Evolutionary conservation across 2,329 filamentous ascomycete genomes (phyloP), one percentile per base, ranked within the genome.

Genomic region (Ophiostoma himal-ulmi): DNA sequence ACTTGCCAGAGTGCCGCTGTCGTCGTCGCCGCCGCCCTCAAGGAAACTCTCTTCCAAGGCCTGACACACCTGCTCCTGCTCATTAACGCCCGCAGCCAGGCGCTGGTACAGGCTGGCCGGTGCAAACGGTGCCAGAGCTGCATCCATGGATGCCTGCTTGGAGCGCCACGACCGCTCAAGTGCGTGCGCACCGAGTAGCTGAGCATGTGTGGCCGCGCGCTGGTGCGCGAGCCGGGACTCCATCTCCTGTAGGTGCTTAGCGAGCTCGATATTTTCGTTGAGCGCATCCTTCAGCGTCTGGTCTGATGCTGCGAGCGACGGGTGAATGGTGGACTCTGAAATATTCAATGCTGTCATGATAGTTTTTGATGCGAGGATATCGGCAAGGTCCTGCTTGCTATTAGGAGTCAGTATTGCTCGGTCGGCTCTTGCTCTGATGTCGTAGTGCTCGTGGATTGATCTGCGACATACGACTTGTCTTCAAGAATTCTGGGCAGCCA

Each of bases 41-140:
- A 98, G 81, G 77, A 97, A 98, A 75, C 94, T 97, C 81, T 97
- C 94, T 80, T 97, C 94, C 70, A 98, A 84, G 1, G 92, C 93
- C 71, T 86, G 84, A 74, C 94, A 94, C 20, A 97, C 84, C 71
- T 82, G 82, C 73, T 94, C 93, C 80, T 97, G 94, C 82, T 98
- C 94, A 69, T 87, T 86, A 20, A 96, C 88, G 11, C 88, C 89
- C 71, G 91, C 90, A 65, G 84, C 88, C 13, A 98, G 83, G 68
- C 91, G 85, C 79, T 94, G 91, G 77, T 98, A 97, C 76, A 98
- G 82, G 62, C 91, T 90, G 62, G 92, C 91, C 0, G 94, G 93
- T 36, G 92, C 91, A 81, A 96, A 98, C 0, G 92, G 91, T 48
- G 88, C 87, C 72, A 98, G 82, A 7, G 92, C 93, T 68, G 88